phyloP scores from a whole-genome alignment of 192 early-diverging fungal genomes.

The Mortierella hygrophila region DNA sequence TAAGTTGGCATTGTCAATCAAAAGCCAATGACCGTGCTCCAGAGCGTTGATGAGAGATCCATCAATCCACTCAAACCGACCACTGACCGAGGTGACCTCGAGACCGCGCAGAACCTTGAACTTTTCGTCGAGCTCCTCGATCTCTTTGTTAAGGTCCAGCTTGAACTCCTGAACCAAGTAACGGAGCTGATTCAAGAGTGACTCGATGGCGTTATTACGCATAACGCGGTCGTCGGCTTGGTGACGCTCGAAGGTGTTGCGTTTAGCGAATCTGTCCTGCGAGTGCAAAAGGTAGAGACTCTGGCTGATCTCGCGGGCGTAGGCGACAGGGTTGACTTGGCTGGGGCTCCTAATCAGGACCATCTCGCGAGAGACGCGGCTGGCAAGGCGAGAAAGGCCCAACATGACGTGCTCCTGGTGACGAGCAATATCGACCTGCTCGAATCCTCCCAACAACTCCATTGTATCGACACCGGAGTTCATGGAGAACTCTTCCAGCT shows the following conservation, averaged over 20 bases:
- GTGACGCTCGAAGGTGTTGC: conserved; percentile 18
- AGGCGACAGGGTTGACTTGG: conserved; percentile 15
- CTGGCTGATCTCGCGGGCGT: conserved; percentile 52
- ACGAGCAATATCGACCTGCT: conserved; percentile 91
- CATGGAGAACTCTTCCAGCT: conserved; percentile 94
- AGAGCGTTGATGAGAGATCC: conserved; percentile 92
- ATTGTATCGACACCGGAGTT: conserved; percentile 94
- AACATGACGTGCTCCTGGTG: conserved; percentile 69
- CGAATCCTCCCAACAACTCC: conserved; percentile 97
- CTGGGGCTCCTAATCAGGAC: conserved; percentile 23
- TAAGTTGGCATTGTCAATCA: conserved; percentile 96
- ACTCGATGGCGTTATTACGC: conserved; percentile 49
- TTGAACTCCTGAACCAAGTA: conserved; percentile 49
- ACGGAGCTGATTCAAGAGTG: conserved; percentile 44
- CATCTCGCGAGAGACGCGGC: conserved; percentile 59
- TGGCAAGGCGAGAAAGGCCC: conserved; percentile 58
- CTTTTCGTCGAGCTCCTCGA: conserved; percentile 43
- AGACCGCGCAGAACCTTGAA: conserved; percentile 55
- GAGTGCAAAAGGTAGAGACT: conserved; percentile 45
- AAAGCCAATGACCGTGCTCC: conserved; percentile 91
- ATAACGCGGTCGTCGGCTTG: conserved; percentile 39
- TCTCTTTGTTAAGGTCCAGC: conserved; percentile 35
- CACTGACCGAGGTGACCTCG: conserved; percentile 69
- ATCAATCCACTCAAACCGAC: conserved; percentile 98
- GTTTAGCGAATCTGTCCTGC: conserved; percentile 37